Evolutionary conservation across 345 rosid species (phyloP).

Genomic region (Boechera divaricarpa): DNA sequence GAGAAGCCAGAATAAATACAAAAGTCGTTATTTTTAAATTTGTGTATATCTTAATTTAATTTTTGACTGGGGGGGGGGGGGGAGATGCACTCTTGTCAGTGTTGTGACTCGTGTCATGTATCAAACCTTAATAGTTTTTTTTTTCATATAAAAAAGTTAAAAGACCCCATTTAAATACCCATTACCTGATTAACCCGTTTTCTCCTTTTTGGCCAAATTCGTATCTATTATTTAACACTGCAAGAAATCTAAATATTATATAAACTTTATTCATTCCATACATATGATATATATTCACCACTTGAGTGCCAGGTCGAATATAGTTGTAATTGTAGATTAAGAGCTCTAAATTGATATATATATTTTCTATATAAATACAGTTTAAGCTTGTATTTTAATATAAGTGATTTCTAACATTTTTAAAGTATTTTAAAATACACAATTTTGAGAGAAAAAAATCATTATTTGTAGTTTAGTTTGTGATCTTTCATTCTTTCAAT

Average conservation of each 20-base stretch:
- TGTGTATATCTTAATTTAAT: neutral
- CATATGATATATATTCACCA: neutral
- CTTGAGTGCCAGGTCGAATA: neutral
- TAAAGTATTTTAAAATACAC: neutral
- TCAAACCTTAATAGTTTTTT: neutral
- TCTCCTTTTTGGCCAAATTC: slow-evolving; percentile 12
- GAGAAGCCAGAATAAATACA: slow-evolving; percentile 32
- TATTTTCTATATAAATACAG: neutral
- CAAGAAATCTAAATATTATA: neutral
- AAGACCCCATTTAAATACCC: neutral
- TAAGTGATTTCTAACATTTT: too few relatives aligned
- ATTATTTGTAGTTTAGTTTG: neutral
- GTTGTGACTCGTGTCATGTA: slow-evolving; percentile 17
- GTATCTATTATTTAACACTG: neutral
- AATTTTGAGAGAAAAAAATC: neutral
- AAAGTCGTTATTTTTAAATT: slow-evolving; percentile 28
- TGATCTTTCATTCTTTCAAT: neutral
- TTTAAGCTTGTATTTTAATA: neutral
- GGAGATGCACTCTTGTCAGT: neutral
- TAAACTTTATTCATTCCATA: neutral
- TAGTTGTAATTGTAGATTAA: neutral
- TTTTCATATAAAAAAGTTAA: neutral
- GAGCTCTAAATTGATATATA: neutral
- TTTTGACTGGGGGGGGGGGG: slow-evolving; percentile 2
- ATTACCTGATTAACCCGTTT: slow-evolving; percentile 18